Percentiles rank a stretch among this genome's conserved stretches.
Conservation (phyloP, 805 yeast genomes). For the Saccharomycopsis capsularis region DNA sequence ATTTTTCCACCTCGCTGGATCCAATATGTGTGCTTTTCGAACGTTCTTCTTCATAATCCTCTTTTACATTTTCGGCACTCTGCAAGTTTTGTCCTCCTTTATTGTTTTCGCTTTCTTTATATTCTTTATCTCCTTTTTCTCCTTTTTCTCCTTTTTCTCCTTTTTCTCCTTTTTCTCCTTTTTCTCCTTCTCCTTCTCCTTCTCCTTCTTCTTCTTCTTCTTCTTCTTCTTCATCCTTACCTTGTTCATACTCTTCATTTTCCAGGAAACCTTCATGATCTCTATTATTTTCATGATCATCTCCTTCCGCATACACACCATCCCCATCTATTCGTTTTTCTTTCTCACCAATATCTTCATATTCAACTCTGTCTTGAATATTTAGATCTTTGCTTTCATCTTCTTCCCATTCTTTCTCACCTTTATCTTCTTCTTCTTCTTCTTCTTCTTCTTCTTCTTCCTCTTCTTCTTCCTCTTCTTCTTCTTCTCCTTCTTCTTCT, state of each 20-base stretch:
- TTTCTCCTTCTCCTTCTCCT: not conserved
- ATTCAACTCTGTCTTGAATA: not conserved
- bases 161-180: slow-evolving; percentile 16
- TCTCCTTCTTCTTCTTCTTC: slow-evolving; percentile 19
- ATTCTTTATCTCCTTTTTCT: not conserved
- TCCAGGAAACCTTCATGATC: no score
- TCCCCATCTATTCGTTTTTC: no score
- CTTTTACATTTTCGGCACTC: not conserved
- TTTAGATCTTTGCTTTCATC: not conserved
- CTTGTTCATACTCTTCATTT: slow-evolving; percentile 22
- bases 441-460: slow-evolving; percentile 17
- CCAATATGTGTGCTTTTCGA: no score
- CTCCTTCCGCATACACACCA: no score
- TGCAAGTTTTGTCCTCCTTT: not conserved
- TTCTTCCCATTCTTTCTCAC: not conserved
- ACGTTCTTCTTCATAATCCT: no score
- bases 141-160: not conserved
- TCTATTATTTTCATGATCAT: no score
- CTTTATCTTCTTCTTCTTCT: not conserved
- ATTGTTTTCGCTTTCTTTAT: not conserved
- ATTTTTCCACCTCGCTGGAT: no score
- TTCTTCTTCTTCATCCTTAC: slow-evolving; percentile 22
- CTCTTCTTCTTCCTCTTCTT: slow-evolving; percentile 11
- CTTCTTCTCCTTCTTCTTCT: no score
- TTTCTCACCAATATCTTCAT: no score